Conservation (phyloP, 331 rosid genomes). For the Rosa hybrid region DNA sequence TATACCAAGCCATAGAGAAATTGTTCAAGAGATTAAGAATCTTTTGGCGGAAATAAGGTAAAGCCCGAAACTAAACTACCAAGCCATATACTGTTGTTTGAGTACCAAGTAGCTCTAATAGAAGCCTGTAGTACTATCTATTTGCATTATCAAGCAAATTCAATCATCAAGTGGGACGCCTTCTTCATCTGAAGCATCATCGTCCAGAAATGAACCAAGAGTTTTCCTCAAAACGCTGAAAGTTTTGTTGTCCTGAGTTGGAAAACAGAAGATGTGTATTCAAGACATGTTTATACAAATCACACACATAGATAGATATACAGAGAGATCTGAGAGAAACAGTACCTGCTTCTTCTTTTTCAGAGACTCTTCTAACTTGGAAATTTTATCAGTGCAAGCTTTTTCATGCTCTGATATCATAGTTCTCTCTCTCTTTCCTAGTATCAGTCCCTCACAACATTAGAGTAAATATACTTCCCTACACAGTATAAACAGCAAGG, state of each 20-base stretch:
- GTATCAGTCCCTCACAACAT: conserved; percentile 15
- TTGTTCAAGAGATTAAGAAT: background rate
- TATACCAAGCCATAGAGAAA: background rate
- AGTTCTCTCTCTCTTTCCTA: conserved; percentile 84
- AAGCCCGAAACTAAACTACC: too few species aligned
- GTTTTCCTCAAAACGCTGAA: conserved; percentile 85
- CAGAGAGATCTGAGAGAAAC: conserved; percentile 14
- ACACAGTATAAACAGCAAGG: background rate
- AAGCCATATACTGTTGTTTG: too few species aligned
- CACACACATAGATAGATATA: background rate
- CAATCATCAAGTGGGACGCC: conserved; percentile 74
- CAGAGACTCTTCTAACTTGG: conserved; percentile 71
- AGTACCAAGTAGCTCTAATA: background rate
- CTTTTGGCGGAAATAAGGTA: background rate
- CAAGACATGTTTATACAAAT: conserved; percentile 1
- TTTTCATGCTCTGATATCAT: conserved; percentile 78
- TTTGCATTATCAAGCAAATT: conserved; percentile 18
- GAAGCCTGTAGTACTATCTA: background rate
- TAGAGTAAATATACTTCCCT: background rate
- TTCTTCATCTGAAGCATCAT: conserved; percentile 75
- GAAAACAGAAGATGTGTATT: conserved; percentile 10
- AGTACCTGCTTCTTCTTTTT: conserved; percentile 82
- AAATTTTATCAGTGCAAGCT: conserved; percentile 65
- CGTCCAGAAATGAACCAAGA: conserved; percentile 77
- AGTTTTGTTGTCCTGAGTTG: conserved; percentile 74